Conservation (phyloP, 257 asterid genomes). For the Sherardia arvensis region DNA sequence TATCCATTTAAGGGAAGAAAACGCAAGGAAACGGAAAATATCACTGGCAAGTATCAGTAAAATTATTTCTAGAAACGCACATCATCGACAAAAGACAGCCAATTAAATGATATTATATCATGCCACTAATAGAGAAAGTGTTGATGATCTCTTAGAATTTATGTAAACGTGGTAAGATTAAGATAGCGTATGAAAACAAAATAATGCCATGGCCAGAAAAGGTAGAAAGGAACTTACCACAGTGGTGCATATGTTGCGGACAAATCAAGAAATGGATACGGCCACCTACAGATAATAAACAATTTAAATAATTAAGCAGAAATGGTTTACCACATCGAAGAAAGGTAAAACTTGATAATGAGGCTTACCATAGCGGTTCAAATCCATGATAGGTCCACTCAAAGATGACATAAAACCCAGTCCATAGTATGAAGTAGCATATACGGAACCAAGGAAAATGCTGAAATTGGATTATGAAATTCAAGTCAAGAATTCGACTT, state of each 20-base stretch:
- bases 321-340: too few species aligned
- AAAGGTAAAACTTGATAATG: not conserved
- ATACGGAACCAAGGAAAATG: constrained; percentile 74
- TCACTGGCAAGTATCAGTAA: too few species aligned
- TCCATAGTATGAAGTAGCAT: constrained; percentile 62
- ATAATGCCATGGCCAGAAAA: not conserved
- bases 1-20: not conserved
- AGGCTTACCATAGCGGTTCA: constrained; percentile 46
- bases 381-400: constrained; percentile 79
- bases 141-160: too few species aligned
- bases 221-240: constrained; percentile 40
- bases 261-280: constrained; percentile 88
- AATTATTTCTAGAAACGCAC: not conserved
- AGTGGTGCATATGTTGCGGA: constrained; percentile 42
- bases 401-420: constrained; percentile 72
- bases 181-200: not conserved
- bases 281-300: constrained; percentile 64
- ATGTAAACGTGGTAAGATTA: not conserved
- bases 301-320: constrained; percentile 6
- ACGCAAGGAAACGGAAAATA: not conserved
- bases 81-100: not conserved
- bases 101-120: not conserved
- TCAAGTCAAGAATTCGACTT: constrained; percentile 1
- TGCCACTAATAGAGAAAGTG: too few species aligned
- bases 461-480: constrained; percentile 34